Conservation (phyloP, 805 yeast species). For the Kurtzmaniella fragi region DNA sequence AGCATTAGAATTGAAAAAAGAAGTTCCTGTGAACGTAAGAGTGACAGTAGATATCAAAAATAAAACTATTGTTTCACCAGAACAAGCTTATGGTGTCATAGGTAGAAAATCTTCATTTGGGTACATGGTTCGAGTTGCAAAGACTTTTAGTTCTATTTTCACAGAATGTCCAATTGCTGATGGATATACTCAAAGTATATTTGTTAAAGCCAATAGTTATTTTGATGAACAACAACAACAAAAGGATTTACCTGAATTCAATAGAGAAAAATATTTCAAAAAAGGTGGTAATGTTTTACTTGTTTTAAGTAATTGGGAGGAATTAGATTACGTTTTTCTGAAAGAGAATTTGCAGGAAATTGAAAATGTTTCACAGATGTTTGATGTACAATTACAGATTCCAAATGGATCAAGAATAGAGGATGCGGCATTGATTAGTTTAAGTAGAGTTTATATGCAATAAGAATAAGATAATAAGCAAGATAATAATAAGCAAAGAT, state of each 20-base stretch:
- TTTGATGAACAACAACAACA: constrained; percentile 27
- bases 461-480: too few species aligned
- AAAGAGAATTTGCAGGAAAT: constrained; percentile 48
- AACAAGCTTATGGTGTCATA: constrained; percentile 59
- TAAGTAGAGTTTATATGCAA: constrained; percentile 27
- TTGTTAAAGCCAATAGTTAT: constrained; percentile 64
- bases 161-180: constrained; percentile 58
- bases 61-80: constrained; percentile 62
- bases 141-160: constrained; percentile 57
- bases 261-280: constrained; percentile 8
- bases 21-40: constrained; percentile 71
- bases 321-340: constrained; percentile 55
- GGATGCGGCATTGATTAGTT: constrained; percentile 61
- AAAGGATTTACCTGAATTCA: constrained; percentile 19
- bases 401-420: constrained; percentile 60
- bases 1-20: constrained; percentile 51
- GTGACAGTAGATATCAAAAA: constrained; percentile 72
- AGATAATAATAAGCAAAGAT: too few species aligned
- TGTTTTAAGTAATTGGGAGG: constrained; percentile 60
- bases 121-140: constrained; percentile 67
- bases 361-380: constrained; percentile 53
- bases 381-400: constrained; percentile 57
- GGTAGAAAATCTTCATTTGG: constrained; percentile 66
- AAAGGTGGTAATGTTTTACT: constrained; percentile 39
- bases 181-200: constrained; percentile 68